phyloP scores from a whole-genome alignment of 768 basidiomycete species.

The Pluteus cervinus region DNA sequence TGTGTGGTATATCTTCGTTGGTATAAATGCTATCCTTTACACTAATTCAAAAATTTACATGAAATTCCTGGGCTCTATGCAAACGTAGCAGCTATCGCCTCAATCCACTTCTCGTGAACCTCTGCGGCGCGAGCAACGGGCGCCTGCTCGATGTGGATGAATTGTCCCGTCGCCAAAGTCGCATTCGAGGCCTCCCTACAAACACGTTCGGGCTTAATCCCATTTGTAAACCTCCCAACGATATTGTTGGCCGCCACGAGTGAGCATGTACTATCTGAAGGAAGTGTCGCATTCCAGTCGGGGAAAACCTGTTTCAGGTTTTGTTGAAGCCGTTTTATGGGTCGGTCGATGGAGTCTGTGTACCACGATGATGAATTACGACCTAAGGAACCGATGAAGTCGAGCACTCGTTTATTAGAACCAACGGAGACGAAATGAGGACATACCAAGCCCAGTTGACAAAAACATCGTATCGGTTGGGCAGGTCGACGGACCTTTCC shows the following conservation, averaged over 20 bases:
- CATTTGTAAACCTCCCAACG: constrained; percentile 38
- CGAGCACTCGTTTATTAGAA: no score
- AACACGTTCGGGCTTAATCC: constrained; percentile 20
- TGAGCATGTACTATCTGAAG: constrained; percentile 31
- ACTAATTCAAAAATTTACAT: no score
- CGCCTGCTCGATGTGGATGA: constrained; percentile 5
- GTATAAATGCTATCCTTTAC: no score
- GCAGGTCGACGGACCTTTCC: constrained; percentile 34
- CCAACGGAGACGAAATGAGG: neutral
- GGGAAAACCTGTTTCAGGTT: constrained; percentile 26
- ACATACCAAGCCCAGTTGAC: constrained; percentile 38
- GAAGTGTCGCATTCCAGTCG: constrained; percentile 30
- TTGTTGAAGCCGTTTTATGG: constrained; percentile 29
- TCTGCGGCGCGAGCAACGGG: neutral
- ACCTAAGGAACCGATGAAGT: no score
- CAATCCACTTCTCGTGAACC: constrained; percentile 1
- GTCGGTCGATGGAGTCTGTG: constrained; percentile 21
- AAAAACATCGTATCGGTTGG: constrained; percentile 34
- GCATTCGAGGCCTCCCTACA: constrained; percentile 22
- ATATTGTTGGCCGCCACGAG: constrained; percentile 41
- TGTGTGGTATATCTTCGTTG: no score
- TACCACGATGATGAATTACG: constrained; percentile 31
- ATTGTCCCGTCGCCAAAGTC: constrained; percentile 11
- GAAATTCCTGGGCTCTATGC: no score
- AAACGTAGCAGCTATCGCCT: constrained; percentile 1